phyloP scores from a whole-genome alignment of 129 eudicot species.

The Pulicaria dysenterica region DNA sequence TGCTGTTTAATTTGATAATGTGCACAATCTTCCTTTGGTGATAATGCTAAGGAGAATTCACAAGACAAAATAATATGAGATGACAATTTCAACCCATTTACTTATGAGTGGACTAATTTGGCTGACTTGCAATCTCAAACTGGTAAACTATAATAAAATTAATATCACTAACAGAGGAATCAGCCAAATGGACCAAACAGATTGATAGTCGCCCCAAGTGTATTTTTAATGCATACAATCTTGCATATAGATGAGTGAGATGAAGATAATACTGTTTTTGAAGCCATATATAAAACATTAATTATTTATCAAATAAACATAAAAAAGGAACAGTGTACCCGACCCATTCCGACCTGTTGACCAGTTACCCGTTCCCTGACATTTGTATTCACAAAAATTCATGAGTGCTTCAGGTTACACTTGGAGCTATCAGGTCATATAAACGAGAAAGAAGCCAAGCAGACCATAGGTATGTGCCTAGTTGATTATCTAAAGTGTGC shows the following conservation, averaged over 20 bases:
- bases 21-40: neutral
- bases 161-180: neutral
- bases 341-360: too few species aligned
- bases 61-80: neutral
- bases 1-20: neutral
- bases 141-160: neutral
- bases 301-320: neutral
- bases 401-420: too few species aligned
- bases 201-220: neutral
- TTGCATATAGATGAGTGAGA: neutral
- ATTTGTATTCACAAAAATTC: too few species aligned
- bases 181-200: neutral
- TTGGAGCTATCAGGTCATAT: too few species aligned
- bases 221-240: neutral
- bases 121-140: neutral
- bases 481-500: too few species aligned
- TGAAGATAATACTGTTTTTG: neutral
- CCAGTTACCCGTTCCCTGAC: too few species aligned
- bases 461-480: too few species aligned
- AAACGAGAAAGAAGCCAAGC: too few species aligned
- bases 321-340: too few species aligned
- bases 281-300: neutral
- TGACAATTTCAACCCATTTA: neutral
- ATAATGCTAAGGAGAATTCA: neutral
- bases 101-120: neutral